A percentile compares a stretch with the other conserved stretches of the same genome.
These are phyloP conservation scores for Isatis tinctoria DNA, from an alignment of 345 rosid genomes.

Conservation along the genomic window DNA sequence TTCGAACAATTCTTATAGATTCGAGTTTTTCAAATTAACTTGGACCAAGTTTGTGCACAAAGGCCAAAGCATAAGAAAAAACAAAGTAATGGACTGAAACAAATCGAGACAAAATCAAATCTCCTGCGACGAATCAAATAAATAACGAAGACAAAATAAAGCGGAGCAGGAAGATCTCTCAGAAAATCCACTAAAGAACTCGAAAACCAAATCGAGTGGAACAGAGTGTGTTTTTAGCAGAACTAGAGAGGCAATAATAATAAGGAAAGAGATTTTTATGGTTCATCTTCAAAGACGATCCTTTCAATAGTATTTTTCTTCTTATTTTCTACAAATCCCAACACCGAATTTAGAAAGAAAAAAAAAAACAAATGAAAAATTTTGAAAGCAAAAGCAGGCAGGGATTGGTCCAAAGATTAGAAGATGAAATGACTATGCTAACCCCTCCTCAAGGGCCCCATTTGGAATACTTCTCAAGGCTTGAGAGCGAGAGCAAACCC, in stretches of 20 bases:
- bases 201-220: background rate
- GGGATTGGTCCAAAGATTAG: slow-evolving; percentile 3
- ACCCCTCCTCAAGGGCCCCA: slow-evolving; percentile 20
- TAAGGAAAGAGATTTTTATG: background rate
- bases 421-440: slow-evolving; percentile 20
- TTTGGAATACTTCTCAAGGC: slow-evolving; percentile 46
- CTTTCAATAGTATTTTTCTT: slow-evolving; percentile 5
- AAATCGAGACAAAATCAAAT: slow-evolving; percentile 19
- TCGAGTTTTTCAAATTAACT: background rate
- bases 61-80: background rate
- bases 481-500: slow-evolving; percentile 87
- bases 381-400: slow-evolving; percentile 6
- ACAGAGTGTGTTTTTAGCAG: background rate
- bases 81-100: background rate
- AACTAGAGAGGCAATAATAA: background rate
- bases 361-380: slow-evolving; percentile 26
- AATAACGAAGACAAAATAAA: background rate
- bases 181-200: slow-evolving; percentile 3
- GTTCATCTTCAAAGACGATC: slow-evolving; percentile 15
- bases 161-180: background rate
- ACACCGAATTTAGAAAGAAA: slow-evolving; percentile 4
- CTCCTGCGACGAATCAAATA: slow-evolving; percentile 1
- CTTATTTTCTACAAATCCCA: slow-evolving; percentile 37
- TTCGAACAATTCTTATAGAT: background rate
- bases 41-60: background rate